Evolutionary conservation across 1,284 basidiomycete species (phyloP), one percentile per base, ranked within the genome.

Genomic region (Leccinum subatratum): DNA sequence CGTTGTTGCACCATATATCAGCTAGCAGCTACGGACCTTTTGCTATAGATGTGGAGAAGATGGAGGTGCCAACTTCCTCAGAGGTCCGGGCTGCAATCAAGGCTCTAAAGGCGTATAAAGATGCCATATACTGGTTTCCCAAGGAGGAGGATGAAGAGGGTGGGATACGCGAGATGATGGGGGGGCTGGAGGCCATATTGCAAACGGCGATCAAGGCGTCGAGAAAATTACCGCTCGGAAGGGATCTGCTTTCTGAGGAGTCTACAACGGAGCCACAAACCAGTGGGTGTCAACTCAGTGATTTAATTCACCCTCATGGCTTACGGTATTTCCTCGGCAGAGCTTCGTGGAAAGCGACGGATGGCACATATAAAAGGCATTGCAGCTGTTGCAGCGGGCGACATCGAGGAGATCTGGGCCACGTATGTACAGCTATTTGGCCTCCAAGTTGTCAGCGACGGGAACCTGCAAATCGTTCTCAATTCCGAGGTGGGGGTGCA

Each of bases 351-450:
- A 14, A 68, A 2, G 30, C 30, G 18, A 16, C 63, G 37, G 0
- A 14, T 68, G 4, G 60, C 63, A 0, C 60, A 37, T 3, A 57
- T 68, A 3, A 68, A 60, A 62, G 0, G 48, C 2, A 65, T 68
- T 3, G 2, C 54, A 5, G 66, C 57, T 3, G 57, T 61, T 18
- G 57, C 64, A 3, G 22, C 58, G 3, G 51, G 67, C 3, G 63
- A 68, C 16, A 39, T 68, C 2, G 63, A 68, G 11, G 64, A 68
- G 30, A 68, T 68, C 22, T 68, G 67, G 67, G 56, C 61, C 1
- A 65, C 61, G 0, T 68, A 68, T 5, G 25, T 65, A 0, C 67
- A 68, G 7, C 16, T 68, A 2, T 68, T 68, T 6, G 25, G 3
- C n/a, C 57, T 68, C 2, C n/a, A 56, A 12, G 1, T 30, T 28